These are phyloP conservation scores for Cerioporus squamosus DNA, from an alignment of 1,284 basidiomycete genomes.

Conservation along the genomic window DNA sequence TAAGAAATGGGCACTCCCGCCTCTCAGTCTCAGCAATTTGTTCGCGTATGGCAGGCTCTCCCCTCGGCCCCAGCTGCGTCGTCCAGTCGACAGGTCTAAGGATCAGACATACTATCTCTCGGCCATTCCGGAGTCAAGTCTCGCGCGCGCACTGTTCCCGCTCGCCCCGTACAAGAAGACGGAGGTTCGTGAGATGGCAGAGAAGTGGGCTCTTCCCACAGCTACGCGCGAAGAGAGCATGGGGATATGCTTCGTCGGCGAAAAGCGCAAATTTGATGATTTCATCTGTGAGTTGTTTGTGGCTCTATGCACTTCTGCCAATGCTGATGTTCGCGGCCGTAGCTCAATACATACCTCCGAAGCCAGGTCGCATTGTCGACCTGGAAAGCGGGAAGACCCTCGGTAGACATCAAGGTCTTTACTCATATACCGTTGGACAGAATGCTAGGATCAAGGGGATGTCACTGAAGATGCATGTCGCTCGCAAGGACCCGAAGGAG, in stretches of 20 bases:
- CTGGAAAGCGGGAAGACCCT: slow-evolving; percentile 56
- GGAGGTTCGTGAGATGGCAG: slow-evolving; percentile 82
- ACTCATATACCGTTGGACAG: slow-evolving; percentile 91
- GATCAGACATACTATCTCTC: slow-evolving; percentile 97
- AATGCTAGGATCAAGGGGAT: slow-evolving; percentile 71
- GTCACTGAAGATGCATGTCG: slow-evolving; percentile 74
- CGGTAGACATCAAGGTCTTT: slow-evolving; percentile 78
- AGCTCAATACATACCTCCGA: slow-evolving; percentile 82
- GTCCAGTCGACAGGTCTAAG: slow-evolving; percentile 72
- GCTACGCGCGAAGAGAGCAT: slow-evolving; percentile 88
- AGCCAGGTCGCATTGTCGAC: slow-evolving; percentile 72
- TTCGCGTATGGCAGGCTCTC: slow-evolving; percentile 16
- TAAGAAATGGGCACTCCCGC: slow-evolving; percentile 51
- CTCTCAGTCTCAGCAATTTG: slow-evolving; percentile 7
- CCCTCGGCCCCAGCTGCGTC: slow-evolving; percentile 64
- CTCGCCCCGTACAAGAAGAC: slow-evolving; percentile 70
- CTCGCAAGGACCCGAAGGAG: slow-evolving; percentile 63
- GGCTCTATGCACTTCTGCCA: neutral
- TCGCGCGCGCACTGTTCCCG: slow-evolving; percentile 80
- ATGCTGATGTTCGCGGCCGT: neutral
- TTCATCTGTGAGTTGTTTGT: slow-evolving; percentile 66
- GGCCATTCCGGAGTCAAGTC: slow-evolving; percentile 67
- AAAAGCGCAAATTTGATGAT: slow-evolving; percentile 72
- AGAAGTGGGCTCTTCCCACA: slow-evolving; percentile 69
- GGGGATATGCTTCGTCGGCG: slow-evolving; percentile 97